These are phyloP conservation scores for Cytospora piceicola DNA, from an alignment of 2,329 filamentous ascomycete genomes.

Conservation along the genomic window DNA sequence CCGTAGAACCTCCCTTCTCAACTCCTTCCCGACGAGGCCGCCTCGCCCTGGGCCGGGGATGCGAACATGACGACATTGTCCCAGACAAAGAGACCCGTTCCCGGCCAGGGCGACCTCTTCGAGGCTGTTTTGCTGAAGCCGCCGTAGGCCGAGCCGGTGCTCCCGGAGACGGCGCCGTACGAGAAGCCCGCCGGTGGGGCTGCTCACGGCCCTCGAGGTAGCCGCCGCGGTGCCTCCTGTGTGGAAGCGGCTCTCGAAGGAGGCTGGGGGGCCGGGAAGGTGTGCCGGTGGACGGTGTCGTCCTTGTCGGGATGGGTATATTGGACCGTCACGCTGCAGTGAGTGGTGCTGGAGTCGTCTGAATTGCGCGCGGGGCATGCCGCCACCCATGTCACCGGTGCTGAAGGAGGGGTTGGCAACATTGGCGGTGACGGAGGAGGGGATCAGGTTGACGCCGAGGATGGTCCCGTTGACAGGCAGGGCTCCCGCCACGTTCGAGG, in stretches of 20 bases:
- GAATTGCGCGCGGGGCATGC: conserved; percentile 17
- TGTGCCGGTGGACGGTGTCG: conserved; percentile 41
- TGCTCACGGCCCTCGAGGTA: conserved; percentile 42
- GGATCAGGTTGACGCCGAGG: conserved; percentile 45
- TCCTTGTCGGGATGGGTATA: conserved; percentile 41
- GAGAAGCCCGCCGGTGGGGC: conserved; percentile 46
- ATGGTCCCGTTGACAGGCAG: conserved; percentile 48
- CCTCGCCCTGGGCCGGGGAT: conserved; percentile 56
- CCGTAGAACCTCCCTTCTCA: conserved; percentile 48
- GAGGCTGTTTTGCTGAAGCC: conserved; percentile 44
- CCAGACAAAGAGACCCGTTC: conserved; percentile 57
- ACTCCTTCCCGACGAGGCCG: conserved; percentile 52
- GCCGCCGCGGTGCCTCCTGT: conserved; percentile 49
- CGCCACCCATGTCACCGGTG: conserved; percentile 33
- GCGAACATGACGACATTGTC: conserved; percentile 54
- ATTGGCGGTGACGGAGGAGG: conserved; percentile 46
- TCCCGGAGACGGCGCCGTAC: conserved; percentile 47
- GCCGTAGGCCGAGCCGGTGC: conserved; percentile 49
- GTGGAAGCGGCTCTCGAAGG: conserved; percentile 51
- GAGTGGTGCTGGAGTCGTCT: conserved; percentile 36
- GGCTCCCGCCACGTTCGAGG: conserved; percentile 46
- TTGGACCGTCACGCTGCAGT: conserved; percentile 44
- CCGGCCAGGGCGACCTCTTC: conserved; percentile 46
- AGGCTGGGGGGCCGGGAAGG: conserved; percentile 41
- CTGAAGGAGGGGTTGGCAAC: conserved; percentile 42